phyloP scores from a whole-genome alignment of 768 basidiomycete species.

The Kwoniella bestiolae region DNA sequence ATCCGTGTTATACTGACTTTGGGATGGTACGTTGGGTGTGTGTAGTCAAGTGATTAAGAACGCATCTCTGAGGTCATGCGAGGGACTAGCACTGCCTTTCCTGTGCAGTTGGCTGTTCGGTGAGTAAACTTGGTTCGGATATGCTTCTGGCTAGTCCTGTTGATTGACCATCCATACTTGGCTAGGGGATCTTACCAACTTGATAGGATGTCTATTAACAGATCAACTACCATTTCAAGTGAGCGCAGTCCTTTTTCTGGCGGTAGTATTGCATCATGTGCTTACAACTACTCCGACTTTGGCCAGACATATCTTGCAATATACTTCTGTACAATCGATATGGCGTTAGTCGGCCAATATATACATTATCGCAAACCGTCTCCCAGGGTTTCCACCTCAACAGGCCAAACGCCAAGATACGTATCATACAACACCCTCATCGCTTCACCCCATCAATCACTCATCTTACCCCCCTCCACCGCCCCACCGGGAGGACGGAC shows the following conservation, averaged over 20 bases:
- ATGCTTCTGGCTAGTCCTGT: neutral
- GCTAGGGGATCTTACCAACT: slow-evolving; percentile 86
- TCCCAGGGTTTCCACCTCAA: neutral
- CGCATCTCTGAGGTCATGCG: slow-evolving; percentile 72
- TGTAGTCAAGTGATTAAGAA: slow-evolving; percentile 79
- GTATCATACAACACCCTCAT: slow-evolving; percentile 30
- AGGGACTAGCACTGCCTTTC: slow-evolving; percentile 90
- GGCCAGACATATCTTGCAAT: slow-evolving; percentile 85
- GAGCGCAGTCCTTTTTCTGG: slow-evolving; percentile 40
- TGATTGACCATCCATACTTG: neutral
- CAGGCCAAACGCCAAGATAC: slow-evolving; percentile 17
- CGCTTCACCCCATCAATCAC: slow-evolving; percentile 34
- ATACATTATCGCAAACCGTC: slow-evolving; percentile 66
- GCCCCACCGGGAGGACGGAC: slow-evolving; percentile 13
- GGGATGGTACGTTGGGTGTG: neutral
- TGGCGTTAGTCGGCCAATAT: slow-evolving; percentile 75
- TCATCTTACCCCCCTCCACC: slow-evolving; percentile 33
- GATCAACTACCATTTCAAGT: slow-evolving; percentile 95
- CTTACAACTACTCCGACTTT: no score
- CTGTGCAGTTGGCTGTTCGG: slow-evolving; percentile 90
- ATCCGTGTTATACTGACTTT: neutral
- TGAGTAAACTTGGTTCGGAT: slow-evolving; percentile 57
- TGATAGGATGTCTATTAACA: slow-evolving; percentile 79
- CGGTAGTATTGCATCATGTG: neutral
- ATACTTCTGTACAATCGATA: slow-evolving; percentile 87